Base-by-base conservation (phyloP, 352 stramenopile species). In the Phytophthora rubi region DNA sequence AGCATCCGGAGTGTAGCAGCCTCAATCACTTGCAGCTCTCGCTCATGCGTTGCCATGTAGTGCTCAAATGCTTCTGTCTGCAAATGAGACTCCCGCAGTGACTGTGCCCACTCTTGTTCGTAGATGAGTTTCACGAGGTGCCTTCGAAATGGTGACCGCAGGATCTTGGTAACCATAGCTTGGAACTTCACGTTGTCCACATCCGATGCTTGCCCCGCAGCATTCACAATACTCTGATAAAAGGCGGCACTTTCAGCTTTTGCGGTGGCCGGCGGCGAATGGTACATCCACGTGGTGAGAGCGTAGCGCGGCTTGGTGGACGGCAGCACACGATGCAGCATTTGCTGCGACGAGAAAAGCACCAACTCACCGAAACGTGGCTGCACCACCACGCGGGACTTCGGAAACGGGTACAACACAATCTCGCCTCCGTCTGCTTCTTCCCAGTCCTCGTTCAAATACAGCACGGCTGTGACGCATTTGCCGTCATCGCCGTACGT, bases 401-500 rank as follows among this genome's bases (percentile, higher is more conserved):
- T 72, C 4, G 89, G 88, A 53, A 96, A 97, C 3, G 90, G 89
- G 33, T 90, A 93, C 39, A 97, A 72, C 53, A 91, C 81, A 47
- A 97, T 79, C 60, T 96, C 90, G 8, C 89, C 90, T 37, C 88
- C 87, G 59, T 97, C 79, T 33, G 77, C 85, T 21, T 77, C 42
- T 12, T 68, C n/a, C 90, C 90, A 97, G 8, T 79, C 18, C 2
- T 92, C 85, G 62, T 96, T 96, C 54, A 97, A 74, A 68, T 96
- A 97, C 13, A 96, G 61, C 53, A 97, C 83, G 4, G 83, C 87
- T 1, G 88, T 96, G 58, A 97, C 64, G 56, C 84, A 91, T 73
- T 95, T 95, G 71, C 85, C 85, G 49, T 93, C 85, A 68, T 91
- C 82, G 1, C 88, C 89, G 57, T 92, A 93, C 37, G 88, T 87